A percentile compares a stretch with the other conserved stretches of the same genome.
Conservation (phyloP, 2,329 filamentous ascomycete genomes). For the Sphaerulina populicola region DNA sequence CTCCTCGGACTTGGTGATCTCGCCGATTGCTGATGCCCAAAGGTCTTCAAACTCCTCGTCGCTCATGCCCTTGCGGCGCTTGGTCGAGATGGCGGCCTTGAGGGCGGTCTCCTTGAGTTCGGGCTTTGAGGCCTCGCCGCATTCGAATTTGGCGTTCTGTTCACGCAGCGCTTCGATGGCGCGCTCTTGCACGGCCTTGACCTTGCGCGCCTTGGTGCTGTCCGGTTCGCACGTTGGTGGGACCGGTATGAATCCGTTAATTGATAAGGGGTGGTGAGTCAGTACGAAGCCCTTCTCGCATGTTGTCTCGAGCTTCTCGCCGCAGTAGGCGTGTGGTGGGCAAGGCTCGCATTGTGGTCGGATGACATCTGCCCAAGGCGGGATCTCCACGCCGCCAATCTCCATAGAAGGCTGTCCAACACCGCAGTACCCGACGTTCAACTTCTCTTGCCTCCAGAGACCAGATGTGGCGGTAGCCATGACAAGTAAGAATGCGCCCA, state of each 20-base stretch:
- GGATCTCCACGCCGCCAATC: slow-evolving; percentile 56
- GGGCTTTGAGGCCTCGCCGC: slow-evolving; percentile 61
- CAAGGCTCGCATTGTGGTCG: slow-evolving; percentile 83
- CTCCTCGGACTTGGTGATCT: slow-evolving; percentile 57
- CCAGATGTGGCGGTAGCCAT: slow-evolving; percentile 63
- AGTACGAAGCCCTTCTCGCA: slow-evolving; percentile 86
- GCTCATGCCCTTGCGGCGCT: slow-evolving; percentile 73
- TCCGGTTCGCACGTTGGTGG: slow-evolving; percentile 91
- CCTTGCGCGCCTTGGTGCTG: slow-evolving; percentile 78
- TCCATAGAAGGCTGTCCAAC: slow-evolving; percentile 57
- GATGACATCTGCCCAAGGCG: slow-evolving; percentile 61
- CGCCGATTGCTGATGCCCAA: slow-evolving; percentile 64
- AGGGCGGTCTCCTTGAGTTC: slow-evolving; percentile 63
- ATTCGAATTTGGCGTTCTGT: slow-evolving; percentile 81
- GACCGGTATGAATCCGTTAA: slow-evolving; percentile 73
- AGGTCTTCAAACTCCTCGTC: slow-evolving; percentile 88
- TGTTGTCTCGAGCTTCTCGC: slow-evolving; percentile 62
- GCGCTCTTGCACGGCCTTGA: slow-evolving; percentile 79
- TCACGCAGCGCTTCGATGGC: slow-evolving; percentile 80
- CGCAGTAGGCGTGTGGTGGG: slow-evolving; percentile 84
- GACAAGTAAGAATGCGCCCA: slow-evolving; percentile 62
- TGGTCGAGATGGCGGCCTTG: slow-evolving; percentile 65
- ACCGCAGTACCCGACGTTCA: slow-evolving; percentile 92
- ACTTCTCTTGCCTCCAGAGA: slow-evolving; percentile 90
- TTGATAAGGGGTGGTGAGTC: slow-evolving; percentile 70